phyloP scores from a whole-genome alignment of 768 basidiomycete species.

The Tulasnella sp. region DNA sequence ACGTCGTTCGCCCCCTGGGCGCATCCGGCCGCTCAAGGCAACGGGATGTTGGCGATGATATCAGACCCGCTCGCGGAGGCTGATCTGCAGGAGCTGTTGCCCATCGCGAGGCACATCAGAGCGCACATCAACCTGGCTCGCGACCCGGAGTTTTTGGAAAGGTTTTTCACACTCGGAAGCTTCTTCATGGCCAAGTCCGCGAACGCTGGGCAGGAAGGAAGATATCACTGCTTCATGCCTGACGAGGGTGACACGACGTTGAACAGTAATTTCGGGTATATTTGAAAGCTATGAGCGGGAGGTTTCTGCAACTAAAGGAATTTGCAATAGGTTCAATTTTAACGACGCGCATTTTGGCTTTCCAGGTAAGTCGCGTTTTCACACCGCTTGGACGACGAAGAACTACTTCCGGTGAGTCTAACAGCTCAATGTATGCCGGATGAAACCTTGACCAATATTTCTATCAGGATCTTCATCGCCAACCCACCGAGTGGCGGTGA shows the following conservation, averaged over 20 bases:
- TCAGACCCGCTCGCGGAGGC: background rate
- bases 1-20: background rate
- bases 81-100: background rate
- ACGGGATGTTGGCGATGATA: conserved; percentile 1
- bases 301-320: too few species aligned
- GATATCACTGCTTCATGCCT: conserved; percentile 4
- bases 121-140: conserved; percentile 14
- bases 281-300: too few species aligned
- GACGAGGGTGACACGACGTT: conserved; percentile 1
- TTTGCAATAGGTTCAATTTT: conserved; percentile 12
- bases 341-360: conserved; percentile 19
- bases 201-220: conserved; percentile 2
- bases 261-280: conserved; percentile 15
- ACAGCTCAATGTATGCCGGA: background rate
- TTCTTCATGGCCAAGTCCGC: background rate
- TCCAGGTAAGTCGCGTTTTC: conserved; percentile 12
- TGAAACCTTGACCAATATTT: background rate
- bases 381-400: conserved; percentile 5
- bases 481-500: background rate
- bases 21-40: background rate
- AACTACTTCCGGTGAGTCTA: conserved; percentile 8
- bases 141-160: conserved; percentile 10
- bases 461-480: background rate
- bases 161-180: conserved; percentile 6
- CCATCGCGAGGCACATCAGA: conserved; percentile 11